These are phyloP conservation scores for Aspergillus sp. DNA, from an alignment of 2,329 filamentous ascomycete genomes.

Conservation along the genomic window DNA sequence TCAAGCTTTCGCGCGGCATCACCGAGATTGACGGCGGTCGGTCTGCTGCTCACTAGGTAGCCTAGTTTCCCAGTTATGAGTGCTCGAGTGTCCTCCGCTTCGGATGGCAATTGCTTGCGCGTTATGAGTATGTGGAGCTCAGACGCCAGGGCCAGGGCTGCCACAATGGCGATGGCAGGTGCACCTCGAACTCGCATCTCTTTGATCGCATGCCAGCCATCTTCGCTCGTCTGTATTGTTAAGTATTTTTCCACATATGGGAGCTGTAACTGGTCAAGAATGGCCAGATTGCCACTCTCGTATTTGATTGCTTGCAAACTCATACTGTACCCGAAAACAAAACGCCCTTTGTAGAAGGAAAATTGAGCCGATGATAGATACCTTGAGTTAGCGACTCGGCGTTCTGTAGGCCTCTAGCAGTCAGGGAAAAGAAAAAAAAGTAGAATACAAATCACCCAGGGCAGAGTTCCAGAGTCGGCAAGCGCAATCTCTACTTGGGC, in stretches of 20 bases:
- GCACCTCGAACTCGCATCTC: slow-evolving; percentile 70
- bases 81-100: slow-evolving; percentile 61
- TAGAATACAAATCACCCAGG: too few relatives aligned
- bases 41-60: slow-evolving; percentile 83
- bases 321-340: slow-evolving; percentile 22
- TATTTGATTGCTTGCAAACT: slow-evolving; percentile 65
- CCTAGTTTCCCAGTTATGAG: slow-evolving; percentile 77
- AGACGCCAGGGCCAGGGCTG: slow-evolving; percentile 81
- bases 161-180: slow-evolving; percentile 97
- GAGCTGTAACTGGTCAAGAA: slow-evolving; percentile 63
- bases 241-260: slow-evolving; percentile 61
- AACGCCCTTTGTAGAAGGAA: not conserved
- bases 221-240: slow-evolving; percentile 53
- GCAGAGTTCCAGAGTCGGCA: too few relatives aligned
- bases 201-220: slow-evolving; percentile 66
- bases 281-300: slow-evolving; percentile 54
- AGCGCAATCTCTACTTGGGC: too few relatives aligned
- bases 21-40: slow-evolving; percentile 90
- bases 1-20: slow-evolving; percentile 85
- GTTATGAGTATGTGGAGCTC: slow-evolving; percentile 61
- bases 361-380: not conserved
- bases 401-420: not conserved
- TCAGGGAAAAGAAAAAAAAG: not conserved
- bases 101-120: slow-evolving; percentile 43
- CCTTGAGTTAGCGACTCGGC: too few relatives aligned